Base-by-base conservation (phyloP, 768 basidiomycete species). In the Tubosaeta brunneosetosa region DNA sequence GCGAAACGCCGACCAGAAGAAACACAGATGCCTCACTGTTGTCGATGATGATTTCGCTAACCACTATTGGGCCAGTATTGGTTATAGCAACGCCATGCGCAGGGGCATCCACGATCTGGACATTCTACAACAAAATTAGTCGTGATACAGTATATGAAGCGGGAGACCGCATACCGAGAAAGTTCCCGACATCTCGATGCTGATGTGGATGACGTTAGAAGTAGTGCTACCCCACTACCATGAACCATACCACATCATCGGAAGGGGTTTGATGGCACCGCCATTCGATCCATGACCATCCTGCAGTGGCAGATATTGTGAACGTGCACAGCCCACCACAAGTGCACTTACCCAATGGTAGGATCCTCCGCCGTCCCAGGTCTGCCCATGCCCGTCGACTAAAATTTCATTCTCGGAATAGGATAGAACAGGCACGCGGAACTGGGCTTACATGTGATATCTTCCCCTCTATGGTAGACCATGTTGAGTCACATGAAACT, bases 41-140 rank as follows among this genome's bases (percentile, higher is more conserved):
- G 54, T 86, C 82, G 50, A 86, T 74, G 16, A 62, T 74, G 25
- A 80, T 62, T 36, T 68, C 63, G 2, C 74, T 72, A 62, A 87
- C 77, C 14, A 73, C 61, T 68, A 73, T 48, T 0, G 63, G 45
- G 12, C 57, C 66, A 37, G 45, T 27, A 60, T 69, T 70, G 17
- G 44, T 54, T 40, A 75, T 55, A 29, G 67, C 46, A 57, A 72
- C 68, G 41, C 55, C 56, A 5, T 66, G 69, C n/a, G 59, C 59
- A 8, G 78, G 77, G 9, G 73, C 68, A 59, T 79, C 77, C 27
- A 73, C 41, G 8, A 74, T 65, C 13, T 69, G 59, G n/a, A 74
- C 57, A 37, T 70, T 61, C 69, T 76, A 57, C 32, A 17, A 37
- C 16, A 0, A 33, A 4, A 4, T 11, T 6, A 42, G 40, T 44